Base-by-base conservation (phyloP, 1,139 yeast genomes). In the Arxiozyma telluris region DNA sequence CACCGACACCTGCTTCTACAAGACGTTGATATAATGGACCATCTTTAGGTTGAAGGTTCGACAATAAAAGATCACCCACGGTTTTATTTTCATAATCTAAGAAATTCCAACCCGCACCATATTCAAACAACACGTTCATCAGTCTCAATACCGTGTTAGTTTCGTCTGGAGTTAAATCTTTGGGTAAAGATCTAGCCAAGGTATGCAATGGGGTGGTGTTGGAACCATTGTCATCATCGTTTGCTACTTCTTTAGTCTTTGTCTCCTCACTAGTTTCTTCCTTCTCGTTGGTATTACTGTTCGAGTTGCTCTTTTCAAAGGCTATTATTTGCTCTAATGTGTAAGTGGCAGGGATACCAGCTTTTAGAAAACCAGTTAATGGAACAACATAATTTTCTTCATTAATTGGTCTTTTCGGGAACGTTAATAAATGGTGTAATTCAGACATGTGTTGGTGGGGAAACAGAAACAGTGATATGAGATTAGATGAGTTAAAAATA, bases 91-190 rank as follows among this genome's bases (percentile, higher is more conserved):
- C 80, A 55, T 74, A 76, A 65, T 87, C 93, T 6, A 80, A 73
- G 57, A 84, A 75, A 63, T 83, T 83, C 97, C 97, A 91, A 9
- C 95, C 96, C 0, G 96, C 96, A 17, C 98, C 98, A 67, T 83
- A 85, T 64, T 87, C 83, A 62, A 91, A 83, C 55, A 91, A 70
- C 17, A 73, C 76, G 42, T 81, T 81, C 55, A 88, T 82, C 81
- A 90, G 76, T 22, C 72, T 67, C 41, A 70, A 59, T 0, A 86
- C 80, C 0, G 80, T 75, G 1, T 63, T 64, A 34, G 72, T 58
- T 63, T 86, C 90, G 0, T 71, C 77, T 0, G 62, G 63, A 0
- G 70, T 60, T 8, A 70, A 57, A 61, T 80, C 81, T 6, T 46
- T 45, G 0, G 90, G 88, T 12, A 83, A 61, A 55, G 69, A 64